These are phyloP conservation scores for Schizochytrium sp. DNA, from an alignment of 108 stramenopile species.

Conservation along the genomic window DNA sequence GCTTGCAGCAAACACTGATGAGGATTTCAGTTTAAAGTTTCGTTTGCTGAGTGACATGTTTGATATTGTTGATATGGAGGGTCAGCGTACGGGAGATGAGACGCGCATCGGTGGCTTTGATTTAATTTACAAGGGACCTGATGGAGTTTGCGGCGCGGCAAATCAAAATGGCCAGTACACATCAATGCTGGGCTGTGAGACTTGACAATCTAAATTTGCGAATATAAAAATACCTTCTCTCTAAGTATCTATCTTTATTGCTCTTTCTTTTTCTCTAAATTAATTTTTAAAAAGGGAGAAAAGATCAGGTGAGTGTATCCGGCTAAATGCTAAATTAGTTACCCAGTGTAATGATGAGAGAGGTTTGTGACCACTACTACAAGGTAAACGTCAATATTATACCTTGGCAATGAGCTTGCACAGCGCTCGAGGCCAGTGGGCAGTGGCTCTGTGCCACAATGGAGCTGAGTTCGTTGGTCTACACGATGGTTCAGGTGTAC, in stretches of 20 bases:
- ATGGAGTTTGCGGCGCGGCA: background rate
- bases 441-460: background rate
- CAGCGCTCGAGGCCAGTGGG: background rate
- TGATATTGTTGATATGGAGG: slow-evolving; percentile 78
- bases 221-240: too few species aligned
- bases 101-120: slow-evolving; percentile 72
- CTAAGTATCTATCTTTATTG: too few species aligned
- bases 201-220: background rate
- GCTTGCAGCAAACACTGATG: slow-evolving; percentile 74
- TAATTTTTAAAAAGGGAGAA: too few species aligned
- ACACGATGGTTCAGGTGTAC: background rate
- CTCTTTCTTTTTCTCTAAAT: too few species aligned
- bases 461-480: background rate
- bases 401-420: background rate
- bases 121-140: slow-evolving; percentile 49
- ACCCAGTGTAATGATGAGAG: too few species aligned
- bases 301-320: too few species aligned
- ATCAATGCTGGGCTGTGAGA: background rate
- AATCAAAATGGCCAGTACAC: background rate
- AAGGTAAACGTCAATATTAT: too few species aligned
- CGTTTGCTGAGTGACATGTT: slow-evolving; percentile 75
- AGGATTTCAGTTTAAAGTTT: slow-evolving; percentile 74
- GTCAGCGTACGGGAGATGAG: slow-evolving; percentile 69
- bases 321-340: too few species aligned
- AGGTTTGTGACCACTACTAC: too few species aligned